Percentiles rank a stretch among this genome's conserved stretches.
Conservation (phyloP, 345 rosid genomes). For the Garcia nutans region DNA sequence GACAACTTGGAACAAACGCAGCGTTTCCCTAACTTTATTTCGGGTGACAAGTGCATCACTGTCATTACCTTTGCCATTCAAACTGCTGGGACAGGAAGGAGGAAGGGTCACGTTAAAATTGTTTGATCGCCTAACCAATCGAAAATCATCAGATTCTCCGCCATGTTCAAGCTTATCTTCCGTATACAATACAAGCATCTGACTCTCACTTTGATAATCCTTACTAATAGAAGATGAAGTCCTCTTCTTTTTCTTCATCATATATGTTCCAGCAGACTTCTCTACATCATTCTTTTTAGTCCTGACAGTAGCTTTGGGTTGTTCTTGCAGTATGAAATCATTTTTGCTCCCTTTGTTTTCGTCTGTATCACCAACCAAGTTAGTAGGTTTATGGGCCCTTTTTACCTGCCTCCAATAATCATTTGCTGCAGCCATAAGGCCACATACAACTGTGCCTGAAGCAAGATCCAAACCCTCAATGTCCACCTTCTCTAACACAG, state of each 20-base stretch:
- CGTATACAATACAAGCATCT: conserved; percentile 14
- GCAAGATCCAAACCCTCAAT: conserved; percentile 10
- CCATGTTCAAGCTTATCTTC: conserved; percentile 19
- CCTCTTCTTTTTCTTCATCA: conserved; percentile 3
- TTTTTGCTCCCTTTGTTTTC: conserved; percentile 41
- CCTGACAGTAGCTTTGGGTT: conserved; percentile 21
- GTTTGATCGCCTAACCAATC: conserved; percentile 19
- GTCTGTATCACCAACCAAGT: conserved; percentile 16
- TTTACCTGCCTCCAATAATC: conserved; percentile 28
- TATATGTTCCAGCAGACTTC: conserved; percentile 17
- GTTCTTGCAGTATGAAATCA: neutral
- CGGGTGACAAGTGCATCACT: conserved; percentile 39
- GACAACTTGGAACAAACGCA: conserved; percentile 68
- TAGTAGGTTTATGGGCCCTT: conserved; percentile 12
- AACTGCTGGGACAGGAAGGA: conserved; percentile 41
- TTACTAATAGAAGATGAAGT: conserved; percentile 12
- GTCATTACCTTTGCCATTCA: conserved; percentile 20
- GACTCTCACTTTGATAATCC: conserved; percentile 11
- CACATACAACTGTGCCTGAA: conserved; percentile 26
- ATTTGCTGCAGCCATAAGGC: conserved; percentile 34
- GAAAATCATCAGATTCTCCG: conserved; percentile 16
- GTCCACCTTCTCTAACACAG: conserved; percentile 15
- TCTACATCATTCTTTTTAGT: conserved; percentile 19
- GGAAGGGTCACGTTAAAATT: conserved; percentile 42
- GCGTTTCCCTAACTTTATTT: conserved; percentile 68